Percentiles rank a stretch among this genome's conserved stretches.
Conservation (phyloP, 208 protist genomes). For the Leishmania tarentolae region DNA sequence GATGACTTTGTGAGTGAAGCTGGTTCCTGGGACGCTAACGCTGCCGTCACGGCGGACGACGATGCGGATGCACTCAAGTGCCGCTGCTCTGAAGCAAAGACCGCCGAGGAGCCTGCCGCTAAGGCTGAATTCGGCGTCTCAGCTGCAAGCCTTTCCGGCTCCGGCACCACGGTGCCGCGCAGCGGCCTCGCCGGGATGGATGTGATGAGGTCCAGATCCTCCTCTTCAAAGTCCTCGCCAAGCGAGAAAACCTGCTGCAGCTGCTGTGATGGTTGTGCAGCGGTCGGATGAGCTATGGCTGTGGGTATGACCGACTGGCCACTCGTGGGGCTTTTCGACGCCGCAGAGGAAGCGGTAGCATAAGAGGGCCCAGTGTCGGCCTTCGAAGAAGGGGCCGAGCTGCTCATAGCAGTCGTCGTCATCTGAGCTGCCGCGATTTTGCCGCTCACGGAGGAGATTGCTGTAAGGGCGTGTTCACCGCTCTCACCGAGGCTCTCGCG, state of each 20-base stretch:
- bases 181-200: constrained; percentile 35
- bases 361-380: neutral
- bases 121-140: neutral
- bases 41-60: neutral
- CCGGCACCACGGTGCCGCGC: constrained; percentile 19
- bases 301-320: constrained; percentile 18
- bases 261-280: neutral
- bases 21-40: constrained; percentile 8
- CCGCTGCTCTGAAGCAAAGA: neutral
- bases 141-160: neutral
- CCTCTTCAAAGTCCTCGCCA: constrained; percentile 58
- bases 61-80: neutral
- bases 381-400: constrained; percentile 26
- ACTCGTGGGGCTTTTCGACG: constrained; percentile 30
- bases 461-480: constrained; percentile 21
- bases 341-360: neutral
- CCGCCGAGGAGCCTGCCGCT: neutral
- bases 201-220: constrained; percentile 81
- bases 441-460: constrained; percentile 1
- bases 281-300: neutral
- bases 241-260: constrained; percentile 53
- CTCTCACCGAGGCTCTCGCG: constrained; percentile 49
- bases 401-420: neutral
- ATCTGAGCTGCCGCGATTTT: constrained; percentile 1
- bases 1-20: constrained; percentile 1